Base-by-base conservation (phyloP, 2,329 filamentous ascomycete species). In the Clathrospora elynae region DNA sequence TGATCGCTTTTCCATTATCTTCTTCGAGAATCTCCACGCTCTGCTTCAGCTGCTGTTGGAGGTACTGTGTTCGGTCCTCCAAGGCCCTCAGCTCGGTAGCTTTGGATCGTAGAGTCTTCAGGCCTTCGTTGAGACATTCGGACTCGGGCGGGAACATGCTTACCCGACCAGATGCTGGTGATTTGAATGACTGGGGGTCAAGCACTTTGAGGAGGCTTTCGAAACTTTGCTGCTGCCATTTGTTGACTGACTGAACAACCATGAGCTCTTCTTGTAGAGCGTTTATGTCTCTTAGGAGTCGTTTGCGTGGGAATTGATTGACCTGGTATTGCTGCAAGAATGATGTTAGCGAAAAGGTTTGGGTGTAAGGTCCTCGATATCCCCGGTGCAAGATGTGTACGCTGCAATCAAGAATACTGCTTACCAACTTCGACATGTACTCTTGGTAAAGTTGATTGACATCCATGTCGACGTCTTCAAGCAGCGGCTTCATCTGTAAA, bases 21-120 rank as follows among this genome's bases (percentile, higher is more conserved):
- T 54, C 51, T 29, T 54, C 47, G 0, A 39, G 22, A 16, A 53
- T 55, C 25, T 46, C 51, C 4, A 49, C 33, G 19, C 33, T 52
- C 4, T 52, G 39, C 13, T 41, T 42, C 8, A 55, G 66, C 59
- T 39, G 29, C n/a, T 53, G 39, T 7, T 31, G 24, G 2, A 55
- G 39, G 6, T 31, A 31, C n/a, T 35, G 22, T 4, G 37, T 40
- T 6, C 35, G 13, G 9, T 40, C 19, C 7, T 49, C 24, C 5
- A 52, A 25, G n/a, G 49, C 49, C 8, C 42, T 36, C 5, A 54
- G 31, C 35, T 55, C 46, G n/a, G 24, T 23, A 8, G 45, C 36
- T 26, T 51, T 39, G 11, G 28, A 13, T 11, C 32, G 4, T 3
- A 54, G 37, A 8, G 12, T 4, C n/a, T 32, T 33, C 1, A 49